Percentiles rank a stretch among this genome's conserved stretches.
Conservation (phyloP, 768 basidiomycete species). For the Lactarius hengduanensis region DNA sequence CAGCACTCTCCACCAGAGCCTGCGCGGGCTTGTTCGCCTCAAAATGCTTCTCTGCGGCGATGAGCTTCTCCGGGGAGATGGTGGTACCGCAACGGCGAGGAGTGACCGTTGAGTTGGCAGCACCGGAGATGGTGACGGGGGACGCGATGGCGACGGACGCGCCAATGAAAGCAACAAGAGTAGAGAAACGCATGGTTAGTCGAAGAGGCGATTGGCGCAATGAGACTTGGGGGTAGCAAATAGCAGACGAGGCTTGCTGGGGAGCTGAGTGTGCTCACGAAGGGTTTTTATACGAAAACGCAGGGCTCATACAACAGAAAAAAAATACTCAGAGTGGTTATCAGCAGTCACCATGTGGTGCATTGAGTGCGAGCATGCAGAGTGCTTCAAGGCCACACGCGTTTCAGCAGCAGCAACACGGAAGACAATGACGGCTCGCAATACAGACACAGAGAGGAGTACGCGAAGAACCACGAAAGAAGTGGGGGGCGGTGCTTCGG, state of each 20-base stretch:
- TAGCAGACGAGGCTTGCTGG: conserved; percentile 2
- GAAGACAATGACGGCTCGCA: not conserved
- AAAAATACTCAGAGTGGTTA: not conserved
- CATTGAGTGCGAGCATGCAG: not conserved
- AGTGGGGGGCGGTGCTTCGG: not conserved
- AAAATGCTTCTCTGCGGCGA: conserved; percentile 44
- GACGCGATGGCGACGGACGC: conserved; percentile 34
- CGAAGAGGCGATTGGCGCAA: not conserved
- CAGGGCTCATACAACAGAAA: not conserved
- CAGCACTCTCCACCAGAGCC: conserved; percentile 17
- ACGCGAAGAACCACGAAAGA: not conserved
- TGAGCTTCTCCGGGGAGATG: conserved; percentile 39
- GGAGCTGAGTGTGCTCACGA: not conserved
- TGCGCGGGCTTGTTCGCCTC: conserved; percentile 37
- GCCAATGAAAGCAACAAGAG: conserved; percentile 35
- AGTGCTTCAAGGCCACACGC: not conserved
- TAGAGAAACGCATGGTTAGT: conserved; percentile 22
- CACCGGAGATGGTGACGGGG: conserved; percentile 25
- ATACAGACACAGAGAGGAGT: not conserved
- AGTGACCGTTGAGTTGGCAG: conserved; percentile 25
- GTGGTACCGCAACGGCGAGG: conserved; percentile 5
- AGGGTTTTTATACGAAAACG: not conserved
- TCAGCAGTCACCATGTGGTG: not conserved
- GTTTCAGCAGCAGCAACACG: not conserved
- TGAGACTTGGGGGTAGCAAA: not conserved